Evolutionary conservation across 75 land plant species (phyloP).

Genomic region (Sequoia sempervirens): DNA sequence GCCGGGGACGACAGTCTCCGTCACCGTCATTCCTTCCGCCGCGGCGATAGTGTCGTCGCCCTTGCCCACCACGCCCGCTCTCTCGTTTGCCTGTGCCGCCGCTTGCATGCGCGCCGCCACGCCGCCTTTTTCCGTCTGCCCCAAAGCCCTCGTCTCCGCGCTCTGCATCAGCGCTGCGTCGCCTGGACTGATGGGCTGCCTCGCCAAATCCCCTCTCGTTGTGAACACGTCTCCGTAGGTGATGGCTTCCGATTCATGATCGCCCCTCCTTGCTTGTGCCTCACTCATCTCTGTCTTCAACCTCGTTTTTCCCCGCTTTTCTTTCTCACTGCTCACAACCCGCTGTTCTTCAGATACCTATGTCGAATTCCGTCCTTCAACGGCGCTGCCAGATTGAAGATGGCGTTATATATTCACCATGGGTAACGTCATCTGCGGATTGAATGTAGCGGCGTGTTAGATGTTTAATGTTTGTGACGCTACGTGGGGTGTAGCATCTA

Average conservation of each 20-base stretch:
- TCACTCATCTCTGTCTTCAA: slow-evolving; percentile 16
- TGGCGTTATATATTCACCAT: too few relatives aligned
- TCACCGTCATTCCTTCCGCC: slow-evolving; percentile 52
- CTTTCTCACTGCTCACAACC: too few relatives aligned
- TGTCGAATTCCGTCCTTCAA: too few relatives aligned
- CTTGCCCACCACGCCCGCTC: slow-evolving; percentile 30
- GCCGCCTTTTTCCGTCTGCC: slow-evolving; percentile 59
- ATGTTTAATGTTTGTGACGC: too few relatives aligned
- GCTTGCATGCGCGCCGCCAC: slow-evolving; percentile 72
- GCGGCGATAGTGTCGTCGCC: slow-evolving; percentile 28
- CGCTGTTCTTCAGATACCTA: too few relatives aligned
- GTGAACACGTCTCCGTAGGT: slow-evolving; percentile 72
- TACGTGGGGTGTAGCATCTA: too few relatives aligned
- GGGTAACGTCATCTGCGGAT: too few relatives aligned
- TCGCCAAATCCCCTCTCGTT: slow-evolving; percentile 40
- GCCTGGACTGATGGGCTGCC: slow-evolving; percentile 38
- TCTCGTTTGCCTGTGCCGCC: slow-evolving; percentile 60
- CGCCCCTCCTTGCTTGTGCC: slow-evolving; percentile 10
- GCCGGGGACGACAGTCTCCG: slow-evolving; percentile 50
- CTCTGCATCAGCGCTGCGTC: slow-evolving; percentile 86
- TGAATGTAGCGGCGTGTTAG: too few relatives aligned
- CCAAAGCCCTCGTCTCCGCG: slow-evolving; percentile 49
- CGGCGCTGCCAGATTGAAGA: too few relatives aligned
- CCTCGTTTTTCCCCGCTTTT: too few relatives aligned
- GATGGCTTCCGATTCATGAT: slow-evolving; percentile 22